A percentile compares a stretch with the other conserved stretches of the same genome.
phyloP scores from a whole-genome alignment of 1,284 basidiomycete species.

The Apiotrichum laibachii region DNA sequence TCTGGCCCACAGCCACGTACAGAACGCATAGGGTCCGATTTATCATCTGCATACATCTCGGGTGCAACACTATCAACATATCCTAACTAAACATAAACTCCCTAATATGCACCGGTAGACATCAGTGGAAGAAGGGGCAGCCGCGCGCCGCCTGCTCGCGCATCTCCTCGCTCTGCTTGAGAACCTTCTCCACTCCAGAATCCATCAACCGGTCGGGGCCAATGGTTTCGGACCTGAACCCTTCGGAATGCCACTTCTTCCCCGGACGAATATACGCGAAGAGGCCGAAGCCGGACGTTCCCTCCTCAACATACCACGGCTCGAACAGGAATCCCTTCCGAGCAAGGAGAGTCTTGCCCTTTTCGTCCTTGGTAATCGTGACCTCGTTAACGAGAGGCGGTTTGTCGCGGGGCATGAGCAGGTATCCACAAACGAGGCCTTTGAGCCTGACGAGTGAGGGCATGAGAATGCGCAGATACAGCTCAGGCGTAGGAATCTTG shows the following conservation, averaged over 20 bases:
- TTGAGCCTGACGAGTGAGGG: constrained; percentile 12
- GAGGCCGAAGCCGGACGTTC: constrained; percentile 1
- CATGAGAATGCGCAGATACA: constrained; percentile 6
- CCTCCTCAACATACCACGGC: constrained; percentile 12
- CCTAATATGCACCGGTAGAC: too few species aligned
- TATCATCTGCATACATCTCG: too few species aligned
- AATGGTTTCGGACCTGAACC: constrained; percentile 6
- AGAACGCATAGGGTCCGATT: too few species aligned
- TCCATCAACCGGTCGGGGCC: constrained; percentile 11
- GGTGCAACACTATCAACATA: too few species aligned
- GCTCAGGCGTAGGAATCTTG: constrained; percentile 5
- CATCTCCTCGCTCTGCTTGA: constrained; percentile 7
- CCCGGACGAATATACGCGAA: constrained; percentile 3
- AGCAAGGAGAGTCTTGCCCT: neutral
- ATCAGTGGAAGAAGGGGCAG: constrained; percentile 14
- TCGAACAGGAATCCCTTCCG: constrained; percentile 20
- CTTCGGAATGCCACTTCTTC: constrained; percentile 3
- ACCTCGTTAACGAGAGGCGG: neutral
- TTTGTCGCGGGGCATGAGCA: constrained; percentile 7
- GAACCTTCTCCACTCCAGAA: constrained; percentile 7
- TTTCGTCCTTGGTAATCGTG: neutral
- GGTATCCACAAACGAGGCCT: constrained; percentile 3
- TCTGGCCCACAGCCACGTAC: too few species aligned
- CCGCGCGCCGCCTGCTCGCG: neutral
- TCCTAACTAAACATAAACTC: too few species aligned